Evolutionary conservation across 1,139 yeast genomes (phyloP).

Genomic region (Geotrichum candidum): DNA sequence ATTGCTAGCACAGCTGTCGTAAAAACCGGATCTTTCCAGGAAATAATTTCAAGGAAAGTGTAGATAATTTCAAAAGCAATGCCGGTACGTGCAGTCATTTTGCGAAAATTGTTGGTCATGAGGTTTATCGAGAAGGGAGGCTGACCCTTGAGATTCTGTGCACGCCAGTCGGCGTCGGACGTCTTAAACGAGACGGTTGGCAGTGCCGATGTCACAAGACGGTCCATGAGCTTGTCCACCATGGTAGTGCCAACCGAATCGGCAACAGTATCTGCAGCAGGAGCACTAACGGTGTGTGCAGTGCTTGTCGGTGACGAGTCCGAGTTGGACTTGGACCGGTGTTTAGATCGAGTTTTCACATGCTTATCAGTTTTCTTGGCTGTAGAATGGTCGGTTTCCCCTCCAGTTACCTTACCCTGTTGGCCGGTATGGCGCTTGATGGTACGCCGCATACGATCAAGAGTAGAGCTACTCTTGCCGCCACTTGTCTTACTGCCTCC

Average conservation of each 20-base stretch:
- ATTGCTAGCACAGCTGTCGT: slow-evolving; percentile 56
- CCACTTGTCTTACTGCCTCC: not conserved
- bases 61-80: slow-evolving; percentile 43
- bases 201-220: slow-evolving; percentile 60
- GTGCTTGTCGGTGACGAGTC: not conserved
- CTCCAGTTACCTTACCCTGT: not conserved
- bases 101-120: slow-evolving; percentile 65
- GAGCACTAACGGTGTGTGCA: not conserved
- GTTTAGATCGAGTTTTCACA: not conserved
- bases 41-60: slow-evolving; percentile 49
- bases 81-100: slow-evolving; percentile 54
- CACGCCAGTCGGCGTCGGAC: slow-evolving; percentile 25
- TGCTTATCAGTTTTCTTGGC: not conserved
- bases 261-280: not conserved
- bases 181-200: slow-evolving; percentile 50
- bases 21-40: slow-evolving; percentile 61
- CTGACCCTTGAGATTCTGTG: slow-evolving; percentile 48
- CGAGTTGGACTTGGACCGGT: not conserved
- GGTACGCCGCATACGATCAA: slow-evolving; percentile 10
- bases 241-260: slow-evolving; percentile 10
- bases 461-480: not conserved
- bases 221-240: slow-evolving; percentile 67
- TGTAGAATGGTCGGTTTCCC: not conserved
- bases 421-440: slow-evolving; percentile 1
- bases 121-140: slow-evolving; percentile 65